phyloP scores from a whole-genome alignment of 768 basidiomycete species.

The Lactarius pseudohatsudake region DNA sequence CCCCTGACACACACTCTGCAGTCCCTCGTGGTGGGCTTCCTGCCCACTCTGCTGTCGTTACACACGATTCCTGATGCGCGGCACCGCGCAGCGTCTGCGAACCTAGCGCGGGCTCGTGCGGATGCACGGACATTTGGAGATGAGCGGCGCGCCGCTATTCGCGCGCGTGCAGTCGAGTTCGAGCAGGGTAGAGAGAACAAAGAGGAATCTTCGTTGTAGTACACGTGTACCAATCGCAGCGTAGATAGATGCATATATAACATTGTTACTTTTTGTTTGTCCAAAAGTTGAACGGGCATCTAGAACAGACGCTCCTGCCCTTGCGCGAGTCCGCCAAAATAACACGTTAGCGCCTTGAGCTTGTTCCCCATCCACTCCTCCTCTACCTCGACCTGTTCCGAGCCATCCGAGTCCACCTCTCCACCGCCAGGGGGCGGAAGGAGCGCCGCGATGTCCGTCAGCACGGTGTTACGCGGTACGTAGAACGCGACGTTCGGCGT shows the following conservation, averaged over 20 bases:
- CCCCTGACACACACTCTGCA: constrained; percentile 27
- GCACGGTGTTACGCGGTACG: constrained; percentile 76
- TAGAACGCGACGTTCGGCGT: constrained; percentile 87
- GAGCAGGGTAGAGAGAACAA: constrained; percentile 26
- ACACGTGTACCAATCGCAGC: neutral
- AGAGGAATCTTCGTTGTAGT: constrained; percentile 10
- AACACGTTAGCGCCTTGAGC: constrained; percentile 91
- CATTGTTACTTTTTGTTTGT: neutral
- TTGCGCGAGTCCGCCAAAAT: constrained; percentile 79
- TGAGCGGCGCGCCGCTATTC: constrained; percentile 52
- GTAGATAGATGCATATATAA: constrained; percentile 7
- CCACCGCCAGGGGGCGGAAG: constrained; percentile 30
- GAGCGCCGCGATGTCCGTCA: constrained; percentile 69
- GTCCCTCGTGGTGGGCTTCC: constrained; percentile 48
- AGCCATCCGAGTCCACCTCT: constrained; percentile 2
- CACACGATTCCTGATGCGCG: constrained; percentile 40
- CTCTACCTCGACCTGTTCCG: constrained; percentile 82
- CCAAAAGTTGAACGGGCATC: constrained; percentile 8
- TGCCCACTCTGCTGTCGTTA: constrained; percentile 43
- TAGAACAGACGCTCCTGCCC: constrained; percentile 67
- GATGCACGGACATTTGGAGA: constrained; percentile 58
- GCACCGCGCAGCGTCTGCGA: constrained; percentile 54
- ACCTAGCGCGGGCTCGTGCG: constrained; percentile 56
- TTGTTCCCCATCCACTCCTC: constrained; percentile 96
- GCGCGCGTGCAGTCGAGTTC: constrained; percentile 46